Percentiles rank a stretch among this genome's conserved stretches.
phyloP scores from a whole-genome alignment of 2,329 filamentous ascomycete species.

The Venturia effusa region DNA sequence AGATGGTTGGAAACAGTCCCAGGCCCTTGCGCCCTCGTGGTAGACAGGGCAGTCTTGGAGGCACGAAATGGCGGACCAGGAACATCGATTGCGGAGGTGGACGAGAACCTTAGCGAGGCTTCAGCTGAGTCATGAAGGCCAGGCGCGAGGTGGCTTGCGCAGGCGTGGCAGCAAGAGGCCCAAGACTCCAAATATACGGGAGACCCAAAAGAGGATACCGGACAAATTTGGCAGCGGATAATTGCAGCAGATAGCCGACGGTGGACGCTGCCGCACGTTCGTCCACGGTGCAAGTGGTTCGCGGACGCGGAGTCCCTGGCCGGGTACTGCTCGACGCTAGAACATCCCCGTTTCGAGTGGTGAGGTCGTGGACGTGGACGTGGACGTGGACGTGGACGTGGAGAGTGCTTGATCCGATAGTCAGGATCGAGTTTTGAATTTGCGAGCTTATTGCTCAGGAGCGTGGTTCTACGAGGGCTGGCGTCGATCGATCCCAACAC shows the following conservation, averaged over 20 bases:
- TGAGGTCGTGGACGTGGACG: not conserved
- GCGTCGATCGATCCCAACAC: constrained; percentile 2
- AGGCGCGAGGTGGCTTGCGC: not conserved
- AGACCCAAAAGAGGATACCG: not conserved
- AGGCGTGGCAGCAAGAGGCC: not conserved
- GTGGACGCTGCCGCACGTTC: not conserved
- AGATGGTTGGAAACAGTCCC: not conserved
- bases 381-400: no score
- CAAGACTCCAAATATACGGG: not conserved
- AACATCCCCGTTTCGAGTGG: not conserved
- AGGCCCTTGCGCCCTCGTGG: not conserved
- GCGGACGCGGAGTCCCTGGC: not conserved
- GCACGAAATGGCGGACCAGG: not conserved
- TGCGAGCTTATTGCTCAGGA: not conserved
- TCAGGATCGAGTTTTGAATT: constrained; percentile 1
- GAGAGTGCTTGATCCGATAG: not conserved
- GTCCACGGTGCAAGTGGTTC: not conserved
- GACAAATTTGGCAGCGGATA: not conserved
- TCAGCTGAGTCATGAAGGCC: not conserved
- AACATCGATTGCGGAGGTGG: not conserved
- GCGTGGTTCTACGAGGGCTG: constrained; percentile 2
- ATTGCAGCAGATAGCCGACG: not conserved
- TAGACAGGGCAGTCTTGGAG: not conserved
- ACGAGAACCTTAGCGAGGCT: not conserved
- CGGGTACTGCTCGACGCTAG: not conserved